phyloP scores from a whole-genome alignment of 2,329 filamentous ascomycete species.

The Ceratocystis eucalypticola region DNA sequence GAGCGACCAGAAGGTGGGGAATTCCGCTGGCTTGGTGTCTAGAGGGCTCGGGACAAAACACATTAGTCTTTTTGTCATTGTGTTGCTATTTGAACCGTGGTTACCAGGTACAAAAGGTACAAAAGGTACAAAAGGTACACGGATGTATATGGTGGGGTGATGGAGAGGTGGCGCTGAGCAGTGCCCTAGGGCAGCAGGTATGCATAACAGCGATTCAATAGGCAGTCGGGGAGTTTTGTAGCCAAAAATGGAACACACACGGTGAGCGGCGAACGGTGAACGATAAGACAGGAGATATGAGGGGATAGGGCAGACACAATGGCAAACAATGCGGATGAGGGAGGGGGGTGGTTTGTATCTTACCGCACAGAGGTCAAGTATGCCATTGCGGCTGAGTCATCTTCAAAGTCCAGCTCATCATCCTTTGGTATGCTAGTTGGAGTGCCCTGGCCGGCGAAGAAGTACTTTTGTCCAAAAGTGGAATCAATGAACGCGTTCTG shows the following conservation, averaged over 20 bases:
- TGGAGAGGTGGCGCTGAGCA: too few species aligned
- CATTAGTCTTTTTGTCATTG: constrained; percentile 29
- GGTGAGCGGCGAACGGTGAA: background rate
- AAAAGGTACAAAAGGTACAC: too few species aligned
- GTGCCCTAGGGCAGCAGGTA: too few species aligned
- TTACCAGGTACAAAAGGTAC: too few species aligned
- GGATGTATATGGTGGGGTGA: too few species aligned
- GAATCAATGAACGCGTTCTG: constrained; percentile 42
- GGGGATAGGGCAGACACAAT: too few species aligned
- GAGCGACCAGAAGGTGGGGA: constrained; percentile 56
- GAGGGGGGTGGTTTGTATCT: constrained; percentile 24
- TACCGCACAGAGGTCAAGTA: constrained; percentile 62
- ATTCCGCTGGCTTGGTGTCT: constrained; percentile 65
- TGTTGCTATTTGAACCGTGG: too few species aligned
- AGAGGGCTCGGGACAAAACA: constrained; percentile 31
- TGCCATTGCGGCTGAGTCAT: constrained; percentile 52
- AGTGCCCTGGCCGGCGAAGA: constrained; percentile 51
- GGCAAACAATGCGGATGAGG: too few species aligned
- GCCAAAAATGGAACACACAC: background rate
- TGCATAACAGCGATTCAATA: background rate
- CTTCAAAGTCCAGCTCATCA: constrained; percentile 53
- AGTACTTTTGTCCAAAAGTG: constrained; percentile 57
- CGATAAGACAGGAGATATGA: background rate
- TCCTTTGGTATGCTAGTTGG: constrained; percentile 33
- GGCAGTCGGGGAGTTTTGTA: background rate